A percentile compares a stretch with the other conserved stretches of the same genome.
phyloP scores from a whole-genome alignment of 768 basidiomycete species.

The Holtermannia corniformis region DNA sequence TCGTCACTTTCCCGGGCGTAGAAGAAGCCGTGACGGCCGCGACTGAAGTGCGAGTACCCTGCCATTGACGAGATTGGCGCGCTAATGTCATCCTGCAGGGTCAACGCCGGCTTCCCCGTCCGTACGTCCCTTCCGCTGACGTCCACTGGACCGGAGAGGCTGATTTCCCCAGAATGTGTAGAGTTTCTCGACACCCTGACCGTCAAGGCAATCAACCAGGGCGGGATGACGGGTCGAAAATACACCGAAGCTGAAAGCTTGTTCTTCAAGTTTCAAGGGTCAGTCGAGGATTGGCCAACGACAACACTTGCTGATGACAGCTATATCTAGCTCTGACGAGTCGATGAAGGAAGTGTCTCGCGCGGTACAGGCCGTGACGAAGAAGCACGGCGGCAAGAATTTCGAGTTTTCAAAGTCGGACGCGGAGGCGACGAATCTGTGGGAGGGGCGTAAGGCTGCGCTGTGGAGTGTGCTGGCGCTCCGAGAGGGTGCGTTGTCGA shows the following conservation, averaged over 20 bases:
- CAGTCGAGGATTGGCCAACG: not conserved
- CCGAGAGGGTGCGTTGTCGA: conserved; percentile 56
- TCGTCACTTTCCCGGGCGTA: conserved; percentile 77
- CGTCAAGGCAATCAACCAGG: conserved; percentile 67
- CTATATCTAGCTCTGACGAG: conserved; percentile 43
- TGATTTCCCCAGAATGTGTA: conserved; percentile 57
- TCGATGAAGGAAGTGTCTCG: conserved; percentile 52
- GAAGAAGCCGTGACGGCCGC: conserved; percentile 69
- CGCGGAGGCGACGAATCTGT: conserved; percentile 64
- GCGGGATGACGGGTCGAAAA: conserved; percentile 51
- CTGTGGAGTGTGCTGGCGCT: conserved; percentile 60
- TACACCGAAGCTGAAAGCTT: conserved; percentile 68
- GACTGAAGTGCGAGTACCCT: conserved; percentile 59
- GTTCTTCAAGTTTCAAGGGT: conserved; percentile 86
- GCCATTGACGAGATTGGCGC: not conserved
- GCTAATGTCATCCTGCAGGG: conserved; percentile 46
- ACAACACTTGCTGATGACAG: not conserved
- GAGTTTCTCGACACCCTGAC: conserved; percentile 69
- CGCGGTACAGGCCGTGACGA: conserved; percentile 53
- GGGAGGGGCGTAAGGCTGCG: conserved; percentile 79
- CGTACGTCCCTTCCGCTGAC: conserved; percentile 48
- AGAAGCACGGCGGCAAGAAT: conserved; percentile 56
- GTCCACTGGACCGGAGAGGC: conserved; percentile 1
- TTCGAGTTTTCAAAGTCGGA: conserved; percentile 68
- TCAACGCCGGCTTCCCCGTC: conserved; percentile 58